Evolutionary conservation across 257 asterid species (phyloP).

Genomic region (Gynochthodes officinalis): DNA sequence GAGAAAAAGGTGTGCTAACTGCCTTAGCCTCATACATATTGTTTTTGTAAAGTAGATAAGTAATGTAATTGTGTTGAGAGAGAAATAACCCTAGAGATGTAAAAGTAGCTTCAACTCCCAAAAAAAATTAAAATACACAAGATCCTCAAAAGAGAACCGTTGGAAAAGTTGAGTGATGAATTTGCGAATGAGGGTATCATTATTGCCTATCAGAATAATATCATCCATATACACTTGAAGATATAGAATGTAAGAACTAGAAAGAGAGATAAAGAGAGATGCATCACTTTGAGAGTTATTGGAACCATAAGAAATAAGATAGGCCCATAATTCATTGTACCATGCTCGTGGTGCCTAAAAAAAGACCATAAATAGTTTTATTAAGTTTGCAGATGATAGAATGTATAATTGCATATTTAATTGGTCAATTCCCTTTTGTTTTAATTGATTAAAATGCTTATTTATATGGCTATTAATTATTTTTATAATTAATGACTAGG

Average conservation of each 20-base stretch:
- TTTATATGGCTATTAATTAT: too few species aligned
- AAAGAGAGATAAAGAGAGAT: background rate
- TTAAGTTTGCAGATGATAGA: too few species aligned
- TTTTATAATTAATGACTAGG: too few species aligned
- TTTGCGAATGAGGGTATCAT: background rate
- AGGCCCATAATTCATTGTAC: background rate
- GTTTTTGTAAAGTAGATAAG: background rate
- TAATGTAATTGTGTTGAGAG: background rate
- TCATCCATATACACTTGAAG: background rate
- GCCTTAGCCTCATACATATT: background rate
- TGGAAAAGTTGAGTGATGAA: background rate
- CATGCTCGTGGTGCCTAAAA: background rate
- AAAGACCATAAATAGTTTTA: background rate
- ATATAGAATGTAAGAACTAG: background rate
- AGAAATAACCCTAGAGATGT: background rate
- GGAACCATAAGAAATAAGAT: background rate
- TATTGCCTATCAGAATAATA: background rate
- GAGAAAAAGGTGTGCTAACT: background rate
- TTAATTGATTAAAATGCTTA: too few species aligned
- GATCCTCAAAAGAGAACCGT: background rate
- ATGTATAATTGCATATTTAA: too few species aligned
- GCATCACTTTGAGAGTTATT: background rate
- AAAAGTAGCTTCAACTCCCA: background rate
- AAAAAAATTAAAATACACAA: background rate
- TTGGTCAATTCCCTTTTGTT: too few species aligned